Evolutionary conservation across 2,329 filamentous ascomycete genomes (phyloP), one percentile per base, ranked within the genome.

Genomic region (Metarhizium sp.): DNA sequence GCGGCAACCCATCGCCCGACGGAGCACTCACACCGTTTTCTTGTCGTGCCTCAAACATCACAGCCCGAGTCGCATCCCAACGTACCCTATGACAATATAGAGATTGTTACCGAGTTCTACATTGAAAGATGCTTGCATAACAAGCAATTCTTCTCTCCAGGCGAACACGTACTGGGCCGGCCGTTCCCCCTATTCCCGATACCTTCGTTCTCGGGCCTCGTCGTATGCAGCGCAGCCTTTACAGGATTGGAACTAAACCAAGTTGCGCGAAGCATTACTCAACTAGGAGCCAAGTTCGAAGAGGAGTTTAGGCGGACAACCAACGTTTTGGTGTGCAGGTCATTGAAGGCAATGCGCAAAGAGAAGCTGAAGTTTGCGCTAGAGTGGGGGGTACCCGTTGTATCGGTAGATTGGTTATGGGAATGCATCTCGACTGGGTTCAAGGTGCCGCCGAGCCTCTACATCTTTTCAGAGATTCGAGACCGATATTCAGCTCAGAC

Each of bases 41-140:
- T 83, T 36, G 71, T 84, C 47, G 79, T 84, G 1, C 79, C 80
- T 2, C 81, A 84, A 57, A 66, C 63, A 7, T 77, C 78, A 0
- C 71, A 72, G 14, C 71, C 77, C 1, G 70, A 74, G 1, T 71
- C 72, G 0, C 76, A 78, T 49, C 79, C 71, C 8, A 62, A 61
- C 8, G 56, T 66, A 8, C 63, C 64, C 4, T 67, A 73, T 50
- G 73, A 71, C 20, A 59, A 69, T 32, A 65, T 81, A 7, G 67
- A 76, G 52, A 67, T 80, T 47, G 84, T 95, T 36, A 97, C 91
- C 11, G 91, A 96, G 66, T 95, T 94, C 78, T 99, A 92, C 80
- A 78, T 99, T 53, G 94, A 99, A 71, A 83, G 84, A 50, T 97
- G 92, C 67, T 75, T 99, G 43, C 85, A 92, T 66, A 82, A 82